Conservation (phyloP, 2,329 filamentous ascomycete genomes). For the Aspergillus versicolor region DNA sequence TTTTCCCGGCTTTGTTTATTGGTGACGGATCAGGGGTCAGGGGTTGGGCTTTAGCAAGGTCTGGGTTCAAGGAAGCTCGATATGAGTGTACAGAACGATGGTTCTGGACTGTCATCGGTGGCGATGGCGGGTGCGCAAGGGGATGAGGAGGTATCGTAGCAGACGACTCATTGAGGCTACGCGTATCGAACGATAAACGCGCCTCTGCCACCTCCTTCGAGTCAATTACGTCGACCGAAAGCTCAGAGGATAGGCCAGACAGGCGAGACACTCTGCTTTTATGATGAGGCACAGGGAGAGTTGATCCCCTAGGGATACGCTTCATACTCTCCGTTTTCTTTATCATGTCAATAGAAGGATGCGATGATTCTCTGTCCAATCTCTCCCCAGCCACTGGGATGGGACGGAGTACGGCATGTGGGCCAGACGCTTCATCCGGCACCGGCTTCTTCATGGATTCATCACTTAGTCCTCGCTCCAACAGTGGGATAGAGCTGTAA, state of each 20-base stretch:
- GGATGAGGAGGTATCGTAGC: constrained; percentile 45
- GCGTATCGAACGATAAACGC: constrained; percentile 33
- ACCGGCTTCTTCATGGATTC: constrained; percentile 52
- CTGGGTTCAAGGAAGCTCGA: constrained; percentile 30
- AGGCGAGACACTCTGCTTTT: constrained; percentile 51
- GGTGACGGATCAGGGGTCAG: constrained; percentile 47
- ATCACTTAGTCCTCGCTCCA: constrained; percentile 62
- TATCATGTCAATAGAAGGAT: constrained; percentile 52
- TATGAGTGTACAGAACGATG: constrained; percentile 35
- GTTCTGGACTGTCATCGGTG: constrained; percentile 45
- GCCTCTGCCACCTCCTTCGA: constrained; percentile 33
- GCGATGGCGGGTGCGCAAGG: constrained; percentile 47
- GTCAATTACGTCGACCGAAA: constrained; percentile 54
- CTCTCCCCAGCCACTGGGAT: constrained; percentile 27
- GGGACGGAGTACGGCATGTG: constrained; percentile 22
- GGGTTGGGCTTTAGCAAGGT: constrained; percentile 35
- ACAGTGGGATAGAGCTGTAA: constrained; percentile 72
- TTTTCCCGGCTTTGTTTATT: constrained; percentile 21
- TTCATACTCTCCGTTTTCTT: constrained; percentile 53
- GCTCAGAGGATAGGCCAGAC: constrained; percentile 53
- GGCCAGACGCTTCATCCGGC: constrained; percentile 19
- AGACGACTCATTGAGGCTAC: constrained; percentile 36
- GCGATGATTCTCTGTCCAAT: constrained; percentile 39
- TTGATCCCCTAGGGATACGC: constrained; percentile 46
- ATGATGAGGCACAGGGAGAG: constrained; percentile 34